These are phyloP conservation scores for Fusarium sambucinum DNA, from an alignment of 2,329 filamentous ascomycete genomes.

Conservation along the genomic window DNA sequence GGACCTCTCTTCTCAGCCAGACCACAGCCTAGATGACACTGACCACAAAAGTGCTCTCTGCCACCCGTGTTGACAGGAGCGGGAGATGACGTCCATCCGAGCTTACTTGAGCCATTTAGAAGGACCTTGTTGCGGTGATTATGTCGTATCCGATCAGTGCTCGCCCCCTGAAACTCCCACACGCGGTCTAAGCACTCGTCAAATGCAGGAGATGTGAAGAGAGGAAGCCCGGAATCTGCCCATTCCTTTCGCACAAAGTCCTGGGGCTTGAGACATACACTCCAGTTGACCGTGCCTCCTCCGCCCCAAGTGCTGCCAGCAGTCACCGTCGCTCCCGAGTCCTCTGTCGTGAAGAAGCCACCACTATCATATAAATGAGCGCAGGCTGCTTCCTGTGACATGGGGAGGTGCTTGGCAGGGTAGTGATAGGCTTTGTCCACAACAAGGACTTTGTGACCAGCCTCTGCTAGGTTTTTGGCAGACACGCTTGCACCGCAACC, in stretches of 20 bases:
- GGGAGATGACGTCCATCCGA: conserved; percentile 76
- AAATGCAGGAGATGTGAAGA: conserved; percentile 80
- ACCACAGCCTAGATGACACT: conserved; percentile 71
- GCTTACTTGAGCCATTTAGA: conserved; percentile 78
- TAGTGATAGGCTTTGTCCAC: conserved; percentile 87
- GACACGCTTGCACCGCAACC: conserved; percentile 87
- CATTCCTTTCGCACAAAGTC: conserved; percentile 84
- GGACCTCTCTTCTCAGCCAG: conserved; percentile 83
- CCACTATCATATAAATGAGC: conserved; percentile 77
- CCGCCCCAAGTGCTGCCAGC: conserved; percentile 84
- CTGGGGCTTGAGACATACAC: conserved; percentile 73
- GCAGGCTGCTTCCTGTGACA: conserved; percentile 72
- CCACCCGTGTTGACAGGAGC: conserved; percentile 86
- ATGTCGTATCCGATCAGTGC: conserved; percentile 73
- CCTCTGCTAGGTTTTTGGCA: conserved; percentile 84
- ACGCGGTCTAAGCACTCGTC: conserved; percentile 85
- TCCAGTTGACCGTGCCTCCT: conserved; percentile 92
- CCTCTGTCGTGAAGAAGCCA: conserved; percentile 67
- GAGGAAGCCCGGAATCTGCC: conserved; percentile 75
- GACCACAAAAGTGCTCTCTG: conserved; percentile 78
- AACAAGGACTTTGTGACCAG: conserved; percentile 80
- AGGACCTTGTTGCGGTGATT: conserved; percentile 78
- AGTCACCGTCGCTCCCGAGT: conserved; percentile 70
- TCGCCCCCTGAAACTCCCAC: conserved; percentile 82
- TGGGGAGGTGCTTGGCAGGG: conserved; percentile 77